Base-by-base conservation (phyloP, 2,329 filamentous ascomycete genomes). In the Calonectria hawksworthii region DNA sequence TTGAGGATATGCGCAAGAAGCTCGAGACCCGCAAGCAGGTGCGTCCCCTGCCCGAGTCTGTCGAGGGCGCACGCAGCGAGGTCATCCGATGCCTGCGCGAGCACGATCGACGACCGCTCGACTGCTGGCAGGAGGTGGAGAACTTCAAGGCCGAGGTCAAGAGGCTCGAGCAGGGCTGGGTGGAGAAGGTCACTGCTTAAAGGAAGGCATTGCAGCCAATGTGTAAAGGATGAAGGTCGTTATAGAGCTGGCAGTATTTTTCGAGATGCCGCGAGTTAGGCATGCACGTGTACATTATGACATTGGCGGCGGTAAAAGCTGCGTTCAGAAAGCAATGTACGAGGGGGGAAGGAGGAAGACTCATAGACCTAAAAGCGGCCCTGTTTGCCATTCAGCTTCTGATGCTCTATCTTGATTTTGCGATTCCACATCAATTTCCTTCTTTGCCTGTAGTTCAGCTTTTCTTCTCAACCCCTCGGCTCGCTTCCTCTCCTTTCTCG, bases 111-210 rank as follows among this genome's bases (percentile, higher is more conserved):
- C 91, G 95, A 85, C 96, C 96, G 84, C 88, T 98, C 83, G 95
- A 98, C 88, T 99, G 96, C 90, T 98, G 95, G 94, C 91, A 93
- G 86, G 96, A 98, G 90, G 95, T 98, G 30, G 94, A 98, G 87
- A 89, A 89, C 26, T 99, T 99, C 86, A 98, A 96, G 91, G 90
- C 91, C 81, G 95, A 98, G 89, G 96, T 99, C 66, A 92, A 94
- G 80, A 92, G 92, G 87, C 86, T 98, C 86, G 96, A 98, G 91
- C 93, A 92, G 86, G 90, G 89, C 32, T 99, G 98, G 92, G 95
- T 98, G 44, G 94, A 98, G 83, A 95, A 93, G 87, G 92, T 98
- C 71, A 90, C 95, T 73, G 86, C 86, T 77, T 89, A 78, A 78
- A 83, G 67, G 30, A 36, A 23, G 44, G 30, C 52, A 10, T 51